phyloP scores from a whole-genome alignment of 208 protist species.

The Trypanosomatidae sp. region DNA sequence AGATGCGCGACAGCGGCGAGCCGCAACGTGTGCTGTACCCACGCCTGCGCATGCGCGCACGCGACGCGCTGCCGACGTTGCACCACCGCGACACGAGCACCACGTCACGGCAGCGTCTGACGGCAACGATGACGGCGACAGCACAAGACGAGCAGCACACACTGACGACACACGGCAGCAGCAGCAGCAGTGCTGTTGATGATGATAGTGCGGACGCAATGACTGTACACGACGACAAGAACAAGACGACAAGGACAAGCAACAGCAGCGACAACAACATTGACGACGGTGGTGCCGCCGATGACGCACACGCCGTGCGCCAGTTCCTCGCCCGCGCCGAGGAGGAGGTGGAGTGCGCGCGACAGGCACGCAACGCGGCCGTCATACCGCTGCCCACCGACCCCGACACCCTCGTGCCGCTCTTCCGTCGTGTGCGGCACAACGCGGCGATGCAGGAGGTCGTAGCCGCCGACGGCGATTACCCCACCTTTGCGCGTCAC shows the following conservation, averaged over 20 bases:
- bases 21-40: no score
- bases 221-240: not conserved
- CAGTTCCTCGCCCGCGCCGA: constrained; percentile 46
- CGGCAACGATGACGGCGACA: no score
- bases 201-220: not conserved
- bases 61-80: no score
- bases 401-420: constrained; percentile 41
- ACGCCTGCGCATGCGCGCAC: no score
- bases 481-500: constrained; percentile 34
- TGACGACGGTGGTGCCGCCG: not conserved
- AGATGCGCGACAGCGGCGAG: no score
- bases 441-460: constrained; percentile 37
- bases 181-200: no score
- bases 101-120: no score
- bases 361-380: constrained; percentile 25
- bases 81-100: no score
- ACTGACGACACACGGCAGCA: no score
- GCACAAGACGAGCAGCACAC: no score
- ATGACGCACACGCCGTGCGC: constrained; percentile 27
- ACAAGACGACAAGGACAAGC: not conserved
- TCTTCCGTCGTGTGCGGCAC: constrained; percentile 53
- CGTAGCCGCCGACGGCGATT: constrained; percentile 22
- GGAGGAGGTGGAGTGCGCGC: constrained; percentile 19
- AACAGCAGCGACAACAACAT: not conserved
- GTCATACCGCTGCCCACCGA: constrained; percentile 41